Percentiles rank a stretch among this genome's conserved stretches.
Conservation (phyloP, 2,329 filamentous ascomycete genomes). For the Camptophora hylomeconis region DNA sequence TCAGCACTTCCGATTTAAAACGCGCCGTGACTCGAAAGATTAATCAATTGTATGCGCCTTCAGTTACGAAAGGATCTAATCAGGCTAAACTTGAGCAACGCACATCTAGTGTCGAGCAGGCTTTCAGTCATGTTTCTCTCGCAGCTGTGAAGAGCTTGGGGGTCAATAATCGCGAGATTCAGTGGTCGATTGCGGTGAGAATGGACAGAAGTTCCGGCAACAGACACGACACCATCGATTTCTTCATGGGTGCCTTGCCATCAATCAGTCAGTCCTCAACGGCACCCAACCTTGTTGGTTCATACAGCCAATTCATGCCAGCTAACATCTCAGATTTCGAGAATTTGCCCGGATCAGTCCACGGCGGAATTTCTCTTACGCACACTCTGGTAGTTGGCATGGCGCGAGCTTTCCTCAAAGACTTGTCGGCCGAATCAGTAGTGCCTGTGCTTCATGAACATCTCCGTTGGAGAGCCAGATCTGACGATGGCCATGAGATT, state of each 20-base stretch:
- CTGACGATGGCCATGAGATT: constrained; percentile 9
- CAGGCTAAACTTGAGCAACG: constrained; percentile 2
- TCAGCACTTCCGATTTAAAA: constrained; percentile 21
- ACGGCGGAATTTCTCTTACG: constrained; percentile 14
- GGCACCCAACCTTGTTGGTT: constrained; percentile 47
- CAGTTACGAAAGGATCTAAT: constrained; percentile 5
- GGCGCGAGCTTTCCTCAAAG: constrained; percentile 10
- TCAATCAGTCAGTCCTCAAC: constrained; percentile 38
- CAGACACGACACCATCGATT: constrained; percentile 50
- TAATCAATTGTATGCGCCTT: constrained; percentile 46
- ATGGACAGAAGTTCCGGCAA: constrained; percentile 41
- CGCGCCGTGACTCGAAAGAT: constrained; percentile 37
- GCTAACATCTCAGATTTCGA: constrained; percentile 8
- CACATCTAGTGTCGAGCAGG: constrained; percentile 20
- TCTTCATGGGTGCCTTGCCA: constrained; percentile 50
- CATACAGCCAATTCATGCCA: constrained; percentile 40
- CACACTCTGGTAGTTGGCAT: constrained; percentile 14
- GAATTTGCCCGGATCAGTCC: constrained; percentile 7
- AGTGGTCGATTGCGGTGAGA: constrained; percentile 58
- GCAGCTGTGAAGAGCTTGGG: constrained; percentile 8
- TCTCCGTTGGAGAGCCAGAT: constrained; percentile 11
- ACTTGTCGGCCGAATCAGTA: constrained; percentile 10
- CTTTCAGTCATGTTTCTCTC: constrained; percentile 19
- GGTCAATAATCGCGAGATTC: constrained; percentile 21
- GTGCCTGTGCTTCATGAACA: constrained; percentile 12